These are phyloP conservation scores for Huntiella savannae DNA, from an alignment of 2,329 filamentous ascomycete genomes.

Conservation along the genomic window DNA sequence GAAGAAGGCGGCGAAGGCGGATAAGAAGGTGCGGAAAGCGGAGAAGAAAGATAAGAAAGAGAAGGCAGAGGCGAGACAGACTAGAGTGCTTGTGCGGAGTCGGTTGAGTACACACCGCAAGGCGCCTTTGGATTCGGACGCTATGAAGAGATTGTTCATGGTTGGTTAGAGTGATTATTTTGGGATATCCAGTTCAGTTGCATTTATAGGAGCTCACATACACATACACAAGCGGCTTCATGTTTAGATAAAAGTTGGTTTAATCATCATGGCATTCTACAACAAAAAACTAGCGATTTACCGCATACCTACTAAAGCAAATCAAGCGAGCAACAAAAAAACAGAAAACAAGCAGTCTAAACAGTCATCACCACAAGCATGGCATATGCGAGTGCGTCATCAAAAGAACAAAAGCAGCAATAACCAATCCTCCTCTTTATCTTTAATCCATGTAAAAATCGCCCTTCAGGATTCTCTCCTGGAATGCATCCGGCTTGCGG, in stretches of 20 bases:
- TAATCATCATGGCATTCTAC: no score
- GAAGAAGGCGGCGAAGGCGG: constrained; percentile 7
- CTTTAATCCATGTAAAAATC: constrained; percentile 92
- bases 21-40: not conserved
- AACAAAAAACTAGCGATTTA: not conserved
- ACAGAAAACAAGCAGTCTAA: not conserved
- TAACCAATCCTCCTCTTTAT: no score
- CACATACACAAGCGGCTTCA: not conserved
- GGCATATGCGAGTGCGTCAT: no score
- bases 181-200: not conserved
- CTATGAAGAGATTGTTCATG: constrained; percentile 10
- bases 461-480: constrained; percentile 91
- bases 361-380: no score
- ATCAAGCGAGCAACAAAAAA: not conserved
- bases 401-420: no score
- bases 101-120: constrained; percentile 9
- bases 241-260: no score
- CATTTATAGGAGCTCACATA: not conserved
- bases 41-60: constrained; percentile 9
- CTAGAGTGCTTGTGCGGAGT: constrained; percentile 8
- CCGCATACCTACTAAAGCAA: not conserved
- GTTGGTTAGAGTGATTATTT: constrained; percentile 1
- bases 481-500: constrained; percentile 77
- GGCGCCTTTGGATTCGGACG: constrained; percentile 9
- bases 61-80: constrained; percentile 6